These are phyloP conservation scores for Verticillium albo-atrum DNA, from an alignment of 2,329 filamentous ascomycete species.

Conservation along the genomic window DNA sequence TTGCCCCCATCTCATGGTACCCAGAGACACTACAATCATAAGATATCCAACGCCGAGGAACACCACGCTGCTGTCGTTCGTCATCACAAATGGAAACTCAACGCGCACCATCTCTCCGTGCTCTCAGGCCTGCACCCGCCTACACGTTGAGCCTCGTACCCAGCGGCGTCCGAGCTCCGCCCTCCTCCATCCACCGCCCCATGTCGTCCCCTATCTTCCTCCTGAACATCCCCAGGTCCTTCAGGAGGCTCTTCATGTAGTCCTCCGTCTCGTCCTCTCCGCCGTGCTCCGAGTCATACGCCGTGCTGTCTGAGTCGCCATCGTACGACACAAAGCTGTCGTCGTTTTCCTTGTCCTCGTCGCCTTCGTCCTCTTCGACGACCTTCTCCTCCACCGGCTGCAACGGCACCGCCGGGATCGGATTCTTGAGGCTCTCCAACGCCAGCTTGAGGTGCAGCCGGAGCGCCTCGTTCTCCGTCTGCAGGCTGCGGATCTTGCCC, in stretches of 20 bases:
- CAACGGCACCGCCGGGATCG: constrained; percentile 61
- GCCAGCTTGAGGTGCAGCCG: constrained; percentile 84
- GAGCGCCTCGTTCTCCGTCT: constrained; percentile 86
- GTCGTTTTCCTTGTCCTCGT: constrained; percentile 27
- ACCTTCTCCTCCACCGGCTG: constrained; percentile 3
- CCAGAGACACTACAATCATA: background rate
- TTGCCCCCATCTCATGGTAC: background rate
- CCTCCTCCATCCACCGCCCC: constrained; percentile 64
- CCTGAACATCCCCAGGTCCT: constrained; percentile 75
- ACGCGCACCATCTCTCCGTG: background rate
- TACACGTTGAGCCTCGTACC: constrained; percentile 36
- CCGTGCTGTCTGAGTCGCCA: constrained; percentile 35
- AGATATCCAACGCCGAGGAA: constrained; percentile 3
- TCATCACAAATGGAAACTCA: constrained; percentile 2
- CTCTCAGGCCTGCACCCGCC: constrained; percentile 1
- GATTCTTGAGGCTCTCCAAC: constrained; percentile 82
- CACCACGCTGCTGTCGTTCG: constrained; percentile 11
- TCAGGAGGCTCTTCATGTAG: constrained; percentile 79
- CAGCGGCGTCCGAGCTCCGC: constrained; percentile 49
- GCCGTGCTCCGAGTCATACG: constrained; percentile 34
- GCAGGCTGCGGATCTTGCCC: constrained; percentile 86
- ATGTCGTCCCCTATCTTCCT: constrained; percentile 84
- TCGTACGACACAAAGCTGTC: constrained; percentile 49
- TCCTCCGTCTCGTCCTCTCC: constrained; percentile 65
- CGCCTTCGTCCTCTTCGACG: constrained; percentile 15